A percentile compares a stretch with the other conserved stretches of the same genome.
Evolutionary conservation across 2,329 filamentous ascomycete genomes (phyloP).

Genomic region (Sporothrix schenckii): DNA sequence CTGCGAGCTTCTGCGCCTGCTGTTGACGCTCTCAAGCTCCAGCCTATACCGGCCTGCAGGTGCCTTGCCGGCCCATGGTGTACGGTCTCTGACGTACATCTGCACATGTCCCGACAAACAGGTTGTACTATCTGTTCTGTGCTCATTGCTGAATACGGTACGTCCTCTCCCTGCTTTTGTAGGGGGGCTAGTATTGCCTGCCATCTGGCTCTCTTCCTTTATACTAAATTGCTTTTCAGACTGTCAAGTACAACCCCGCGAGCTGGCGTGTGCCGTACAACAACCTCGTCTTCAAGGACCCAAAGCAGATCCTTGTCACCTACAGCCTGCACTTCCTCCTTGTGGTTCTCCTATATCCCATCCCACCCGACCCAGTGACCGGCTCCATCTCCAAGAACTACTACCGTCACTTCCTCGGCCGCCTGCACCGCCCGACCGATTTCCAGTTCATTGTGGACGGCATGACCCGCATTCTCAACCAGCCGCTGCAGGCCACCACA

Average conservation of each 20-base stretch:
- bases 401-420: slow-evolving; percentile 88
- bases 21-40: slow-evolving; percentile 84
- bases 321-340: slow-evolving; percentile 92
- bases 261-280: slow-evolving; percentile 95
- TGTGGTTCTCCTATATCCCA: slow-evolving; percentile 80
- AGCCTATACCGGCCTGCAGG: slow-evolving; percentile 90
- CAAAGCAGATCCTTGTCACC: slow-evolving; percentile 85
- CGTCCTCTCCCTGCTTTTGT: slow-evolving; percentile 42
- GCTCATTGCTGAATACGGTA: slow-evolving; percentile 92
- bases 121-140: slow-evolving; percentile 83
- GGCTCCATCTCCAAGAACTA: slow-evolving; percentile 76
- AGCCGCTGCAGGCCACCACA: slow-evolving; percentile 83
- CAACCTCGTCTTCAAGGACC: slow-evolving; percentile 86
- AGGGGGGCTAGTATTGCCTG: too few species aligned
- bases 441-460: slow-evolving; percentile 97
- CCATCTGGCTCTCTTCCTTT: neutral
- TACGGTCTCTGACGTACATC: slow-evolving; percentile 84
- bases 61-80: slow-evolving; percentile 77
- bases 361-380: slow-evolving; percentile 54
- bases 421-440: slow-evolving; percentile 89
- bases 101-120: slow-evolving; percentile 89
- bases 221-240: slow-evolving; percentile 53
- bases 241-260: slow-evolving; percentile 92
- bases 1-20: slow-evolving; percentile 81
- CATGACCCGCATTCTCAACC: slow-evolving; percentile 88